Conservation (phyloP, 225 moss, liverwort and hornwort species). For the Marchantia polymorpha region DNA sequence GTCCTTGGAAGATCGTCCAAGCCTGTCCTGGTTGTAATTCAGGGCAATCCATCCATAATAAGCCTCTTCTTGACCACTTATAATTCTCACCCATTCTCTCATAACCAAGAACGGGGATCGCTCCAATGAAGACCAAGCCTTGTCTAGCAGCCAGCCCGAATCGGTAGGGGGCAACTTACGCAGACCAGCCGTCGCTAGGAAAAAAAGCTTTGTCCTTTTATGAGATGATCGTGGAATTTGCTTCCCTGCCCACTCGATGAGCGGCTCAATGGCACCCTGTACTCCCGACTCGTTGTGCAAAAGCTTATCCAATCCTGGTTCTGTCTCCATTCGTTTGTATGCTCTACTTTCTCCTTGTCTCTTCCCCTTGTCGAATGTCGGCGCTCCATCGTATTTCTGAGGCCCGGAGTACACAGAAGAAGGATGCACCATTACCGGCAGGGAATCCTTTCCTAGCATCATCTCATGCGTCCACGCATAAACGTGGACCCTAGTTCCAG, state of each 20-base stretch:
- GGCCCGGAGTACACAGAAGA: conserved; percentile 45
- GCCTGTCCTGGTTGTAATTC: conserved; percentile 74
- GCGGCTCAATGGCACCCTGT: conserved; percentile 65
- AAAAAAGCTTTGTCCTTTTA: conserved; percentile 68
- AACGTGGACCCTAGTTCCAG: conserved; percentile 90
- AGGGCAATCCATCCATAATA: conserved; percentile 99
- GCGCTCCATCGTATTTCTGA: conserved; percentile 70
- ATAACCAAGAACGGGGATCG: conserved; percentile 70
- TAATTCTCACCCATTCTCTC: conserved; percentile 83
- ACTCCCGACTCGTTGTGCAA: conserved; percentile 74
- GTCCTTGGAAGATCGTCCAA: conserved; percentile 57
- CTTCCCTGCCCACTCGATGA: conserved; percentile 80
- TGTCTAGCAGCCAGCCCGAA: conserved; percentile 75
- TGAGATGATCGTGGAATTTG: conserved; percentile 80
- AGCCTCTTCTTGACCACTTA: conserved; percentile 91
- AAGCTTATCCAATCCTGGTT: conserved; percentile 86
- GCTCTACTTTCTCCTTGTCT: conserved; percentile 49
- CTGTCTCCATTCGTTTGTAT: conserved; percentile 96
- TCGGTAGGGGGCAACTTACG: conserved; percentile 61
- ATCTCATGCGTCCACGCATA: conserved; percentile 78
- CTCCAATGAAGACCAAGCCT: conserved; percentile 55
- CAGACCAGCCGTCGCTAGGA: conserved; percentile 88
- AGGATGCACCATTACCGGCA: conserved; percentile 91
- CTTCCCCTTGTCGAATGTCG: conserved; percentile 33
- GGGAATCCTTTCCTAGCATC: conserved; percentile 58